phyloP scores from a whole-genome alignment of 2,329 filamentous ascomycete genomes.

The Colletotrichum sp. region DNA sequence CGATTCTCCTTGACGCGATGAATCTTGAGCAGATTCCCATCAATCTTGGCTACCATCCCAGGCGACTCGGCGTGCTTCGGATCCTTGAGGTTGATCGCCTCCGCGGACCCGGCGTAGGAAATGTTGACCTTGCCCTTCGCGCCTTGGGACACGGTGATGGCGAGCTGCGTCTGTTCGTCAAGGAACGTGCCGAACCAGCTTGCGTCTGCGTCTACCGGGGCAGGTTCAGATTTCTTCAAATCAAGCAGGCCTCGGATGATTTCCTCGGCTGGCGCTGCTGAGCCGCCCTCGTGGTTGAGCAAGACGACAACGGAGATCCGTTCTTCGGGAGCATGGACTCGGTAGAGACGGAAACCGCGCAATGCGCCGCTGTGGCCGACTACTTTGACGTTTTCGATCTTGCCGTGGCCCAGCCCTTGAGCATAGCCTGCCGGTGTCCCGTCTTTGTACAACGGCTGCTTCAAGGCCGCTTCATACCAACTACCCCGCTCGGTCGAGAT shows the following conservation, averaged over 20 bases:
- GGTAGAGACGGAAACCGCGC: constrained; percentile 41
- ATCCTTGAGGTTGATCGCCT: constrained; percentile 27
- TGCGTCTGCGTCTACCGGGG: constrained; percentile 7
- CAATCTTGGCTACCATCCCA: constrained; percentile 30
- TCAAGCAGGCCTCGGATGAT: constrained; percentile 35
- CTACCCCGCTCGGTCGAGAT: constrained; percentile 33
- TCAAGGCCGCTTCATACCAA: constrained; percentile 33
- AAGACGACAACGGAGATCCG: constrained; percentile 43
- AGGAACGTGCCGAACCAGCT: constrained; percentile 41
- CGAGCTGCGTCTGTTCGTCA: constrained; percentile 39
- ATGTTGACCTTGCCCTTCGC: constrained; percentile 31
- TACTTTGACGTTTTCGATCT: constrained; percentile 29
- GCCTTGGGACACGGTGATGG: constrained; percentile 31
- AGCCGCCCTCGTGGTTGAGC: constrained; percentile 42
- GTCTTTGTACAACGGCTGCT: constrained; percentile 27
- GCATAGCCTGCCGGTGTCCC: constrained; percentile 40
- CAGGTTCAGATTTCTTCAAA: constrained; percentile 23
- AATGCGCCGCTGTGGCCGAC: constrained; percentile 47
- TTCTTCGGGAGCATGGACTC: constrained; percentile 37
- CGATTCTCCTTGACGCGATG: constrained; percentile 28
- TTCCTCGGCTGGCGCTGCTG: constrained; percentile 28
- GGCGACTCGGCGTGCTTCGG: constrained; percentile 25
- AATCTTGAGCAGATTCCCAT: constrained; percentile 32
- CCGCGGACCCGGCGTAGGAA: constrained; percentile 30
- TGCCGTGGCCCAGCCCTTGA: constrained; percentile 35